phyloP scores from a whole-genome alignment of 106 monocot species.

The Dendrobium catenatum region DNA sequence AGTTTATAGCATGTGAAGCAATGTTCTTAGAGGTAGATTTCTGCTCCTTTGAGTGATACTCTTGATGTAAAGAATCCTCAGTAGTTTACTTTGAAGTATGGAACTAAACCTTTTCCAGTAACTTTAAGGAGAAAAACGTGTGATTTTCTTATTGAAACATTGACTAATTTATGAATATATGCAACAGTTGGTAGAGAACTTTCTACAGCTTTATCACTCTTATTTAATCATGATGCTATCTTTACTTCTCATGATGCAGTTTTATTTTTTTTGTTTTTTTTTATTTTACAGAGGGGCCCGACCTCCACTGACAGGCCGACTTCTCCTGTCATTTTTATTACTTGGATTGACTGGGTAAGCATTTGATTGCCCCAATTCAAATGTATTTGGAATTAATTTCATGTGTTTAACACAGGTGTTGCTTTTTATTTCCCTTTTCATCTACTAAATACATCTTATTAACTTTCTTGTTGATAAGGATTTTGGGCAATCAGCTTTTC shows the following conservation, averaged over 20 bases:
- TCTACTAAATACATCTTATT: not conserved
- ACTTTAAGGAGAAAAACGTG: too few species aligned
- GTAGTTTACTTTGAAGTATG: too few species aligned
- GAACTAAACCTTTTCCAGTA: too few species aligned
- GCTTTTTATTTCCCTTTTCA: not conserved
- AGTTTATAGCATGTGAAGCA: too few species aligned
- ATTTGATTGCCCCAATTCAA: not conserved
- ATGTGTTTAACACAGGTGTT: not conserved
- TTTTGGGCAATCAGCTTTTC: conserved; percentile 89
- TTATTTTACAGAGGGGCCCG: conserved; percentile 31
- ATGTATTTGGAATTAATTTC: not conserved
- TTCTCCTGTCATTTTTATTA: conserved; percentile 55
- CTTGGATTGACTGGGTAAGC: conserved; percentile 83
- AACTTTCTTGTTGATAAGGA: conserved; percentile 27
- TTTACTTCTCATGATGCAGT: not conserved
- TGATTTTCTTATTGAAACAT: too few species aligned
- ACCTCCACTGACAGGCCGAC: conserved; percentile 40
- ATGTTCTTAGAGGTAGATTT: too few species aligned
- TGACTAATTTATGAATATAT: not conserved
- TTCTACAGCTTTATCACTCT: not conserved
- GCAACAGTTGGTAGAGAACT: not conserved
- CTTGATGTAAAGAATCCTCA: too few species aligned
- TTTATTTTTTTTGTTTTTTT: not conserved
- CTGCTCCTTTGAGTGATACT: too few species aligned
- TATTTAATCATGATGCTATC: not conserved